Evolutionary conservation across 1,139 yeast species (phyloP), one percentile per base, ranked within the genome.

Genomic region (Lodderomyces margitis): DNA sequence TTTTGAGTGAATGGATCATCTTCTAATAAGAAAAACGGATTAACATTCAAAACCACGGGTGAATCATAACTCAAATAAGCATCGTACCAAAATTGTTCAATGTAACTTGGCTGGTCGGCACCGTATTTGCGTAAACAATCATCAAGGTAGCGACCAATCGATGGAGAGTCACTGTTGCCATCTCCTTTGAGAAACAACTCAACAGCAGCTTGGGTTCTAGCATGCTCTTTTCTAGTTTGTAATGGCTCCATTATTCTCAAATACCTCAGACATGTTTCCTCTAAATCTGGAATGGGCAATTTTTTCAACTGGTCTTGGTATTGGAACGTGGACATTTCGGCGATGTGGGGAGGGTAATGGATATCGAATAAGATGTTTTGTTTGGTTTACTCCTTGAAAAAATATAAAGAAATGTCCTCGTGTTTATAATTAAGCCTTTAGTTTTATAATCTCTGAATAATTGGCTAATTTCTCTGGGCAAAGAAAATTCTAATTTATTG

Each of bases 21-120:
- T 61, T 88, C 95, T 47, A 88, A 74, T 48, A 87, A 74, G 59
- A 88, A 87, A 57, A 87, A 88, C 0, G 96, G 96, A 56, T 88
- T 88, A 52, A 88, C 74, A 61, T 88, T 88, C 47, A 88, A 72
- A 21, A 88, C 96, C 38, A 88, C 95, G 0, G 91, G 95, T 20
- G 88, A 84, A 62, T 88, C 96, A 59, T 86, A 86, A 60, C 82
- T 83, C 49, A 88, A 71, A 61, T 88, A 88, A 2, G 95, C 80
- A 58, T 88, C 96, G 60, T 81, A 87, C 96, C 96, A 88, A 60
- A 88, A 88, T 59, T 88, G 95, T 62, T 88, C 96, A 48, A 88
- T 88, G 61, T 84, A 88, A 8, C 94, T 83, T 41, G 86, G 79
- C 51, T 89, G 70, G 15, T 78, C 64, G 44, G 77, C 70, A 9